These are phyloP conservation scores for Coemansia brasiliensis DNA, from an alignment of 192 early-diverging fungal genomes.

Conservation along the genomic window DNA sequence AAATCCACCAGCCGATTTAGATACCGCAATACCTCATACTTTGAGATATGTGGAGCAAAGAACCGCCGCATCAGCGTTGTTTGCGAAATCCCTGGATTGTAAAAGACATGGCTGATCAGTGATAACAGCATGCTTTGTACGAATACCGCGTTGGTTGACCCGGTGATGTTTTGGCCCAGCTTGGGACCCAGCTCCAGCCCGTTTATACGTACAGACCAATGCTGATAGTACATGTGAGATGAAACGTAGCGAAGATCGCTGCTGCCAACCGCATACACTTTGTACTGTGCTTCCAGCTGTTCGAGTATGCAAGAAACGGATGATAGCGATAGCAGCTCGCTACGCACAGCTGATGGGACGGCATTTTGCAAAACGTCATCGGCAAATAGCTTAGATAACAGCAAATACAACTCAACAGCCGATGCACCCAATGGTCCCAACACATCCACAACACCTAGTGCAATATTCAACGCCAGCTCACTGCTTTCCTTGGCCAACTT, in stretches of 20 bases:
- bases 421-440: slow-evolving; percentile 34
- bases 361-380: neutral
- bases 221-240: slow-evolving; percentile 8
- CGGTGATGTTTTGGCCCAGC: slow-evolving; percentile 34
- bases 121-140: slow-evolving; percentile 20
- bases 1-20: slow-evolving; percentile 20
- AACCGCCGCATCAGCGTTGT: slow-evolving; percentile 27
- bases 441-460: slow-evolving; percentile 4
- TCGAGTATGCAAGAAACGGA: neutral
- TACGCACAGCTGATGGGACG: neutral
- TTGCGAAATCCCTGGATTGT: slow-evolving; percentile 39
- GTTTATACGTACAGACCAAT: slow-evolving; percentile 19
- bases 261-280: slow-evolving; percentile 27
- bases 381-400: slow-evolving; percentile 6
- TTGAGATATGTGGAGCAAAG: slow-evolving; percentile 35
- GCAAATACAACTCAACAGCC: slow-evolving; percentile 18
- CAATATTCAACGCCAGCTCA: slow-evolving; percentile 14
- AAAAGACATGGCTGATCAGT: slow-evolving; percentile 24
- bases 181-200: slow-evolving; percentile 19
- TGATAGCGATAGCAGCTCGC: neutral
- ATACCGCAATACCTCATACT: slow-evolving; percentile 27
- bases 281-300: slow-evolving; percentile 4
- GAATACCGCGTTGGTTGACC: slow-evolving; percentile 19
- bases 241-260: slow-evolving; percentile 41
- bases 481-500: neutral